A percentile compares a stretch with the other conserved stretches of the same genome.
Evolutionary conservation across 202 grass and related monocot species (phyloP).

Genomic region (Zoysia matrella): DNA sequence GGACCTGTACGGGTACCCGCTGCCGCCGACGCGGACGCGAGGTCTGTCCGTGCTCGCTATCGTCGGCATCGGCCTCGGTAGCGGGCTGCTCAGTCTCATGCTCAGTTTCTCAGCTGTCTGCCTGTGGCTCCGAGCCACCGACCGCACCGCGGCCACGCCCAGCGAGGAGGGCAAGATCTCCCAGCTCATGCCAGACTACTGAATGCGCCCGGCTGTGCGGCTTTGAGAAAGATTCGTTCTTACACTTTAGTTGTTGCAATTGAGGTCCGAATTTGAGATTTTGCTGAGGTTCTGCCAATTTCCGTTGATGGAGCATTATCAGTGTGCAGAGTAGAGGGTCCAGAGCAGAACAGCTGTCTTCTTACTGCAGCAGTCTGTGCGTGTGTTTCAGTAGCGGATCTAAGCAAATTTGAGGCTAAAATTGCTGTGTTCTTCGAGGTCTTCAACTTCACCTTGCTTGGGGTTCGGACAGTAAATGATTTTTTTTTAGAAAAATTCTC

Average conservation of each 20-base stretch:
- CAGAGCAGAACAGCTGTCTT: conserved; percentile 16
- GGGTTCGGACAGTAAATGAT: neutral
- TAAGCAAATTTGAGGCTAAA: conserved; percentile 2
- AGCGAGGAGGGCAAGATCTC: conserved; percentile 66
- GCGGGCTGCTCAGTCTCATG: conserved; percentile 63
- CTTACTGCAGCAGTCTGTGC: neutral
- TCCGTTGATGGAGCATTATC: neutral
- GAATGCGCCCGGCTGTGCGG: neutral
- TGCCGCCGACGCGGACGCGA: conserved; percentile 44
- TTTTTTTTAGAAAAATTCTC: neutral
- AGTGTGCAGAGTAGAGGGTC: neutral
- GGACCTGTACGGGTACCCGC: conserved; percentile 71
- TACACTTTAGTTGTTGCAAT: neutral
- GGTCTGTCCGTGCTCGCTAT: conserved; percentile 66
- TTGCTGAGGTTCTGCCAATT: too few species aligned
- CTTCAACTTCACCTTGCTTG: too few species aligned
- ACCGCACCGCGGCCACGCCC: conserved; percentile 42
- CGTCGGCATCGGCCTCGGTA: conserved; percentile 73
- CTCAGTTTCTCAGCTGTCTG: conserved; percentile 81
- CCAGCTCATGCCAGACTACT: conserved; percentile 69
- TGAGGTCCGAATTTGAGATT: neutral
- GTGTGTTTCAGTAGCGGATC: conserved; percentile 22
- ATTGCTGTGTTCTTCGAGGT: neutral
- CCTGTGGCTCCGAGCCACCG: conserved; percentile 63
- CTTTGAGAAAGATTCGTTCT: neutral